These are phyloP conservation scores for Didymella arachidicola DNA, from an alignment of 2,329 filamentous ascomycete species.

Conservation along the genomic window DNA sequence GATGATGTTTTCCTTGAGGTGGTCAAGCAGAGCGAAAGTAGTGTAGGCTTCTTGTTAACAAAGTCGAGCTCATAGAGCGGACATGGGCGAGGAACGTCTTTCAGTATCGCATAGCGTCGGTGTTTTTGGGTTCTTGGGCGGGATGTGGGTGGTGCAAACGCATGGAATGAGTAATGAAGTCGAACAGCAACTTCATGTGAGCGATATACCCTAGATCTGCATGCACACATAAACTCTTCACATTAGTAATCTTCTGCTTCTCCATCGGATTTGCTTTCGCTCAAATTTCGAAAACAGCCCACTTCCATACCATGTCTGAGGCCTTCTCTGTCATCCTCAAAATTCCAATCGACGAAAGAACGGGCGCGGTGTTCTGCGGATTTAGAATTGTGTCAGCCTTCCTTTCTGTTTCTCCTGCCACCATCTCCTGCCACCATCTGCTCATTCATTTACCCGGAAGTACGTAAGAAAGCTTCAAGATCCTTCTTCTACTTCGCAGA, in stretches of 20 bases:
- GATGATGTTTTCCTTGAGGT: conserved; percentile 61
- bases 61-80: conserved; percentile 45
- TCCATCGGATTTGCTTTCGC: neutral
- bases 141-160: neutral
- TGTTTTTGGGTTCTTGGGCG: neutral
- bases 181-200: neutral
- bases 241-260: neutral
- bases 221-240: neutral
- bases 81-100: neutral
- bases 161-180: neutral
- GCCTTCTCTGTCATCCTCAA: neutral
- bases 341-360: too few relatives aligned
- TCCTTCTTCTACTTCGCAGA: too few relatives aligned
- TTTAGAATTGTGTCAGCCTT: too few relatives aligned
- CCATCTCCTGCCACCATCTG: too few relatives aligned
- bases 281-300: neutral
- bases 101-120: conserved; percentile 12
- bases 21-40: conserved; percentile 55
- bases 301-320: neutral
- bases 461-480: too few relatives aligned
- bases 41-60: conserved; percentile 60
- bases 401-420: too few relatives aligned
- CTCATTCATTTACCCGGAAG: too few relatives aligned
- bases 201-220: conserved; percentile 13
- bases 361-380: too few relatives aligned